phyloP scores from a whole-genome alignment of 2,329 filamentous ascomycete genomes.

The Plenodomus tracheiphilus region DNA sequence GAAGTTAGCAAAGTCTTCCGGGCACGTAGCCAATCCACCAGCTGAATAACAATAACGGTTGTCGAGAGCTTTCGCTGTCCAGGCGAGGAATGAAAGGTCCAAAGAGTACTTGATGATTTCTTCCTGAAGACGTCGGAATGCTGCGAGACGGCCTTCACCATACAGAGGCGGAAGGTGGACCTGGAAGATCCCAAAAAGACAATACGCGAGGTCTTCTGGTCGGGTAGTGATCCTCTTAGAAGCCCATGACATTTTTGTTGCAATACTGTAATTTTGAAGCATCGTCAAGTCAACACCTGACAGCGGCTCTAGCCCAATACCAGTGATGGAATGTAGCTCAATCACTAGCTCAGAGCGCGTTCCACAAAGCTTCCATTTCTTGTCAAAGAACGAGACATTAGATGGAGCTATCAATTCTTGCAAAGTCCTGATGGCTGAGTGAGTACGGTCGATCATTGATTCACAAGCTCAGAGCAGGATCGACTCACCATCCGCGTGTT shows the following conservation, averaged over 20 bases:
- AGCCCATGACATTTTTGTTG: constrained; percentile 20
- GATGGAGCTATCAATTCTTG: constrained; percentile 5
- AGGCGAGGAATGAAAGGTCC: neutral
- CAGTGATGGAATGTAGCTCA: neutral
- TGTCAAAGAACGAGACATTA: neutral
- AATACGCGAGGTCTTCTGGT: constrained; percentile 20
- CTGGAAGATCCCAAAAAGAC: constrained; percentile 19
- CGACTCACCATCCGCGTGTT: neutral
- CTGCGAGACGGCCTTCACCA: constrained; percentile 8
- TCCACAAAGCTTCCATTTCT: neutral
- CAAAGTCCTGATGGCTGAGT: neutral
- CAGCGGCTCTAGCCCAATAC: neutral
- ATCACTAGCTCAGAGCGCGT: neutral
- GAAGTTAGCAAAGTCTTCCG: neutral
- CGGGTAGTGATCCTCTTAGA: constrained; percentile 14
- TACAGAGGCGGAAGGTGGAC: constrained; percentile 15
- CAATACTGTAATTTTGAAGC: neutral
- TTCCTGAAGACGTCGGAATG: constrained; percentile 11
- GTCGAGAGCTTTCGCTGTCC: neutral
- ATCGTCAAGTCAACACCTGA: no score
- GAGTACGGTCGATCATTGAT: neutral
- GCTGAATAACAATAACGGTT: neutral
- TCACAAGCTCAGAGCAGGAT: neutral
- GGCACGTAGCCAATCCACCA: neutral
- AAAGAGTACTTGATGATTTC: neutral